Percentiles rank a stretch among this genome's conserved stretches.
These are phyloP conservation scores for Penicillium maclennaniae DNA, from an alignment of 495 filamentous ascomycete genomes.

Conservation along the genomic window DNA sequence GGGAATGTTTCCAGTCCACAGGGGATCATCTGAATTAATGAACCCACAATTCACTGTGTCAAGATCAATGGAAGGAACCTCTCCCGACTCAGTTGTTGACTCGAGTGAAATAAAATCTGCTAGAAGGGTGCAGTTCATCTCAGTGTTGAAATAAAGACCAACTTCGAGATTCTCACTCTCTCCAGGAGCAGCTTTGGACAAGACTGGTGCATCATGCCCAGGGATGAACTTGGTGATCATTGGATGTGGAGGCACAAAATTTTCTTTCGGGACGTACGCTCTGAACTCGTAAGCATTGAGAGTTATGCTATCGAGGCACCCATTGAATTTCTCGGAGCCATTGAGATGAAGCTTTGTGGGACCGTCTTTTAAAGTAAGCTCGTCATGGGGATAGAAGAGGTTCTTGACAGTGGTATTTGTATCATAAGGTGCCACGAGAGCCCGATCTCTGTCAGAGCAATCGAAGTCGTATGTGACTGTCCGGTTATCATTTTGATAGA, in stretches of 20 bases:
- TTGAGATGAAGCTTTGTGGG: slow-evolving; percentile 41
- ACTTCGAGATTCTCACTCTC: slow-evolving; percentile 47
- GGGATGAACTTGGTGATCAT: slow-evolving; percentile 64
- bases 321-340: slow-evolving; percentile 45
- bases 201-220: slow-evolving; percentile 58
- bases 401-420: slow-evolving; percentile 57
- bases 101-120: slow-evolving; percentile 48
- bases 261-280: slow-evolving; percentile 55
- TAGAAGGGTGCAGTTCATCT: slow-evolving; percentile 60
- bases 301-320: slow-evolving; percentile 53
- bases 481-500: slow-evolving; percentile 61
- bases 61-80: slow-evolving; percentile 36
- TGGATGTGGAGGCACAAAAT: slow-evolving; percentile 51
- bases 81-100: slow-evolving; percentile 48
- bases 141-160: slow-evolving; percentile 55
- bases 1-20: slow-evolving; percentile 48
- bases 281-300: slow-evolving; percentile 59
- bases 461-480: slow-evolving; percentile 58
- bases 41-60: slow-evolving; percentile 42
- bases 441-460: slow-evolving; percentile 44
- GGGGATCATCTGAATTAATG: slow-evolving; percentile 21
- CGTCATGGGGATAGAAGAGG: slow-evolving; percentile 63
- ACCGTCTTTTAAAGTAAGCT: slow-evolving; percentile 44
- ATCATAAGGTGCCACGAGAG: slow-evolving; percentile 58
- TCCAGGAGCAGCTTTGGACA: slow-evolving; percentile 44